Conservation (phyloP, 2,329 filamentous ascomycete genomes). For the Pestalotiopsis sp. region DNA sequence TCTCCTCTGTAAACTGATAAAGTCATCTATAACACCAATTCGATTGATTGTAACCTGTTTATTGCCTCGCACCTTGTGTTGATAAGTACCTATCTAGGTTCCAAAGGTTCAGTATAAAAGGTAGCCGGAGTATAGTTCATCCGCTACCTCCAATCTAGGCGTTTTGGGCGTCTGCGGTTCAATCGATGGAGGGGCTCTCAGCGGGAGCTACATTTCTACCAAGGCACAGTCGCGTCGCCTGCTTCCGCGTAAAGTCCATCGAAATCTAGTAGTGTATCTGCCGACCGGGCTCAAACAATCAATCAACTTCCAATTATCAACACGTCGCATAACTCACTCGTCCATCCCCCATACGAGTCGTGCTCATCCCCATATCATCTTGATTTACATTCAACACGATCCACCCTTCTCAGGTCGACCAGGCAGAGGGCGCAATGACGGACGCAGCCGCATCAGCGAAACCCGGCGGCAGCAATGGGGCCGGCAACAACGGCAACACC, state of each 20-base stretch:
- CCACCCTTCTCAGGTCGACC: not conserved
- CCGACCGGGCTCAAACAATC: not conserved
- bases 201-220: not conserved
- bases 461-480: conserved; percentile 8
- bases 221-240: not conserved
- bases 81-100: not conserved
- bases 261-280: not conserved
- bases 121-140: conserved; percentile 1
- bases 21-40: not conserved
- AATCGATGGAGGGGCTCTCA: not conserved
- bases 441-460: conserved; percentile 46
- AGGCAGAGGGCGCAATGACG: conserved; percentile 38
- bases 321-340: no score
- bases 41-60: not conserved
- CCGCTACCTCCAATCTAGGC: not conserved
- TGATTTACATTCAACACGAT: not conserved
- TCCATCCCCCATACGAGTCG: no score
- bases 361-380: not conserved
- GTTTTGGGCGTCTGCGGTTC: not conserved
- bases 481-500: conserved; percentile 23
- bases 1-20: no score
- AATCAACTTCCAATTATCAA: not conserved
- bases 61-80: no score
- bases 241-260: not conserved
- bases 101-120: not conserved